Percentiles rank a stretch among this genome's conserved stretches.
Conservation (phyloP, 2,329 filamentous ascomycete genomes). For the Penicillium sp. region DNA sequence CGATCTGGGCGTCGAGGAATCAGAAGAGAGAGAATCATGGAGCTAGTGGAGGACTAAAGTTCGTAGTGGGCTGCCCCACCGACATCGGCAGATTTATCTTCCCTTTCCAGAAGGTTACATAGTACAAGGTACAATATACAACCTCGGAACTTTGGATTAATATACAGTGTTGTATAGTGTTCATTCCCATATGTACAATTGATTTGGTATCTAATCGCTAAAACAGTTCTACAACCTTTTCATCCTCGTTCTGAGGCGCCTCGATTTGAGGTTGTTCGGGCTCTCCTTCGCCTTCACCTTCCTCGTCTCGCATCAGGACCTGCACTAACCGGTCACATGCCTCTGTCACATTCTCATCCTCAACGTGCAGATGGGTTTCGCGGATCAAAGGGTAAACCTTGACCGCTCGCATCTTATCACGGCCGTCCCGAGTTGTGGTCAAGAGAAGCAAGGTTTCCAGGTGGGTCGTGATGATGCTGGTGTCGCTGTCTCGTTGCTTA, state of each 20-base stretch:
- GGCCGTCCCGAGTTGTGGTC: slow-evolving; percentile 71
- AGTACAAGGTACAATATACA: not conserved
- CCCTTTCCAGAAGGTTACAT: not conserved
- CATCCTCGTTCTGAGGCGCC: slow-evolving; percentile 44
- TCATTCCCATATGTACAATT: slow-evolving; percentile 1
- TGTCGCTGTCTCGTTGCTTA: slow-evolving; percentile 78
- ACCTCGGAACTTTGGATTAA: no score
- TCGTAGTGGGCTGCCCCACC: slow-evolving; percentile 1
- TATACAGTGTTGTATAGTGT: not conserved
- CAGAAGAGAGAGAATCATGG: not conserved
- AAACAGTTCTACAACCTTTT: slow-evolving; percentile 47
- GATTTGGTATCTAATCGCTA: slow-evolving; percentile 24
- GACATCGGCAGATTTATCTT: slow-evolving; percentile 5
- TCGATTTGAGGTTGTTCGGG: slow-evolving; percentile 33
- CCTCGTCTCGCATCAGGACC: slow-evolving; percentile 78
- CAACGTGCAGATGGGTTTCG: slow-evolving; percentile 75
- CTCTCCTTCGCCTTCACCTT: slow-evolving; percentile 48
- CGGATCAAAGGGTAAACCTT: slow-evolving; percentile 87
- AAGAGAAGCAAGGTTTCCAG: slow-evolving; percentile 83
- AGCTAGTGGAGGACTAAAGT: slow-evolving; percentile 4
- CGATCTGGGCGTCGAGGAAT: slow-evolving; percentile 3
- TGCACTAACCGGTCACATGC: slow-evolving; percentile 88
- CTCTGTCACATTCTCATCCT: slow-evolving; percentile 77
- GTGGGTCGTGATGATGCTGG: slow-evolving; percentile 76
- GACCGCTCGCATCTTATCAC: slow-evolving; percentile 69